Base-by-base conservation (phyloP, 2,329 filamentous ascomycete genomes). In the Amesomyces nigricolor region DNA sequence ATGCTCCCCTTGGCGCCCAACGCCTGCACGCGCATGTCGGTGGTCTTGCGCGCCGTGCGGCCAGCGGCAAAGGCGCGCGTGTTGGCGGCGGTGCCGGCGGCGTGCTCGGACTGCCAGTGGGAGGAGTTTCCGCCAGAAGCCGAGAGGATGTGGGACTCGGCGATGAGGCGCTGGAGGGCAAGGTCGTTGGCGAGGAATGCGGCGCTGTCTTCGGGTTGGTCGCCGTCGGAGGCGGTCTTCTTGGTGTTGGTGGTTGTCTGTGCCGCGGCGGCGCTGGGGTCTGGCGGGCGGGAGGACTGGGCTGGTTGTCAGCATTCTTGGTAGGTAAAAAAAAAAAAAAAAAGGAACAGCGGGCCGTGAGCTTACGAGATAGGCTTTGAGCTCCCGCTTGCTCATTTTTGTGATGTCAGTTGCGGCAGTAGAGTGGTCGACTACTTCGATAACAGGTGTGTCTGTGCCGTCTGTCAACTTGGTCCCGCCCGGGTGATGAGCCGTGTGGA, bases 111-210 rank as follows among this genome's bases (percentile, higher is more conserved):
- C 43, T 68, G 61, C 49, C 70, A 68, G 54, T 71, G 66, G 13
- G 70, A 67, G 19, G 80, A 75, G 44, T 79, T 77, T 3, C 78
- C 74, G 53, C 78, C 74, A 29, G 75, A 74, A 13, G 78, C 75
- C 0, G 80, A 75, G 55, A 97, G 83, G 58, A 97, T 85, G 72
- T 96, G 91, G 0, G 91, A 96, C 77, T 99, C 94, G 63, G 86
- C 81, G 56, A 99, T 83, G 40, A 99, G 83, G 46, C 91, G 86
- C 70, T 96, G 92, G 13, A 99, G 83, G 39, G 89, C 91, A 52
- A 96, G 83, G 70, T 97, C 94, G 70, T 96, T 91, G 69, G 91
- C 91, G 16, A 97, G 79, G 59, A 95, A 87, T 10, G 80, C 80
- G 60, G 78, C 78, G 50, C 79, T 79, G 66, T 86, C 81, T 66